A percentile compares a stretch with the other conserved stretches of the same genome.
Evolutionary conservation across 2,329 filamentous ascomycete genomes (phyloP).

Genomic region (Teratosphaeria gauchensis): DNA sequence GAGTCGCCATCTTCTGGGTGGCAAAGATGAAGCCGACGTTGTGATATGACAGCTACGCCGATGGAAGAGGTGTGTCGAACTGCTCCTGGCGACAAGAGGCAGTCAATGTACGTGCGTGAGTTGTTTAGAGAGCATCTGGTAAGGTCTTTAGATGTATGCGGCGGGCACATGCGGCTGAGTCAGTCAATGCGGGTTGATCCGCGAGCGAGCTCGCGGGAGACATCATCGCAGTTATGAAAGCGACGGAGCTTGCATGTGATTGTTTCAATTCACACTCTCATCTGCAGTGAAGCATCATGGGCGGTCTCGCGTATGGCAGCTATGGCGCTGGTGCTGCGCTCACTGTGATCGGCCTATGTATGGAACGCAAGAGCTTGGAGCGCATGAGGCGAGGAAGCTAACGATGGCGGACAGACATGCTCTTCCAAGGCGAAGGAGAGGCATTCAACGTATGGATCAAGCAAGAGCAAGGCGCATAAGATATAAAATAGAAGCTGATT

Average conservation of each 20-base stretch:
- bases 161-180: background rate
- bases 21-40: background rate
- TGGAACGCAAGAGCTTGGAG: conserved; percentile 6
- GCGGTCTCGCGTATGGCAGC: conserved; percentile 27
- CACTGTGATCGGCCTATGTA: conserved; percentile 30
- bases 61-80: background rate
- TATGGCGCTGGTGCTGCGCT: conserved; percentile 27
- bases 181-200: background rate
- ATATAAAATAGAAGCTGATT: background rate
- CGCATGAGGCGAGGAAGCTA: conserved; percentile 11
- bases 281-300: conserved; percentile 14
- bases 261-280: background rate
- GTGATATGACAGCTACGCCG: background rate
- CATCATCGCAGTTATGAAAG: background rate
- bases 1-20: conserved; percentile 9
- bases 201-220: background rate
- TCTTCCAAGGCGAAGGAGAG: conserved; percentile 94
- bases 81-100: background rate
- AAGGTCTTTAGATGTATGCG: background rate
- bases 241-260: background rate
- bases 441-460: conserved; percentile 67
- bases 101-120: background rate
- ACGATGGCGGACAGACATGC: conserved; percentile 63
- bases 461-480: background rate
- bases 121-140: background rate